A percentile compares a stretch with the other conserved stretches of the same genome.
These are phyloP conservation scores for Austroboletus rostrupii DNA, from an alignment of 1,284 basidiomycete genomes.

Conservation along the genomic window DNA sequence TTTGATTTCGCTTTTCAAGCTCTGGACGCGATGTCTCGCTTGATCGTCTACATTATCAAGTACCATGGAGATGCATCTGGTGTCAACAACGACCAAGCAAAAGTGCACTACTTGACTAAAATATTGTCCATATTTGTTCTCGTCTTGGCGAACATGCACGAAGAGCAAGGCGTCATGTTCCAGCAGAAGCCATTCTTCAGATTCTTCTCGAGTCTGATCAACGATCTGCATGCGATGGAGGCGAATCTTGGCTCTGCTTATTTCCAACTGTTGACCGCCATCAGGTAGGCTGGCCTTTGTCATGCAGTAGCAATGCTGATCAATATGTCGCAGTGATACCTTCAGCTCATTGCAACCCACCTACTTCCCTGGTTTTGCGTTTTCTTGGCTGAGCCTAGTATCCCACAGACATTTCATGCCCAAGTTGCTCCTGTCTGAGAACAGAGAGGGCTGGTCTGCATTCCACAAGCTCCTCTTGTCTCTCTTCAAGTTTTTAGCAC, in stretches of 20 bases:
- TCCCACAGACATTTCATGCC: constrained; percentile 98
- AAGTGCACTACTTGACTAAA: constrained; percentile 96
- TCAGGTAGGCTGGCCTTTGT: constrained; percentile 53
- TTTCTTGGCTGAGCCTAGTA: constrained; percentile 96
- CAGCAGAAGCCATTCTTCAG: constrained; percentile 98
- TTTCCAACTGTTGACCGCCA: constrained; percentile 83
- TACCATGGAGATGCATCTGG: constrained; percentile 93
- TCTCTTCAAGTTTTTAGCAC: constrained; percentile 89
- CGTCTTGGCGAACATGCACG: constrained; percentile 91
- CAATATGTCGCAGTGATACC: constrained; percentile 64
- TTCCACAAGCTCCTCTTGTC: constrained; percentile 94
- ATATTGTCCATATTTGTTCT: constrained; percentile 97
- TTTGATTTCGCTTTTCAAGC: constrained; percentile 83
- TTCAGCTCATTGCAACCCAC: constrained; percentile 95
- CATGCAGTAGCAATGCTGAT: constrained; percentile 15
- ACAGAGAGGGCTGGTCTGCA: constrained; percentile 91
- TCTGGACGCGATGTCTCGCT: constrained; percentile 90
- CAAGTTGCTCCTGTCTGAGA: constrained; percentile 81
- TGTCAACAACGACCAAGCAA: constrained; percentile 87
- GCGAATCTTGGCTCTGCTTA: constrained; percentile 82
- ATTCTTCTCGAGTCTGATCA: constrained; percentile 95
- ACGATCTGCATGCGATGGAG: constrained; percentile 86
- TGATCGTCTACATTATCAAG: constrained; percentile 98
- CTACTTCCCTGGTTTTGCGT: constrained; percentile 97
- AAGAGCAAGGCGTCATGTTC: constrained; percentile 88